Evolutionary conservation across 192 early-diverging fungal species (phyloP).

Genomic region (Entomortierella parvispora): DNA sequence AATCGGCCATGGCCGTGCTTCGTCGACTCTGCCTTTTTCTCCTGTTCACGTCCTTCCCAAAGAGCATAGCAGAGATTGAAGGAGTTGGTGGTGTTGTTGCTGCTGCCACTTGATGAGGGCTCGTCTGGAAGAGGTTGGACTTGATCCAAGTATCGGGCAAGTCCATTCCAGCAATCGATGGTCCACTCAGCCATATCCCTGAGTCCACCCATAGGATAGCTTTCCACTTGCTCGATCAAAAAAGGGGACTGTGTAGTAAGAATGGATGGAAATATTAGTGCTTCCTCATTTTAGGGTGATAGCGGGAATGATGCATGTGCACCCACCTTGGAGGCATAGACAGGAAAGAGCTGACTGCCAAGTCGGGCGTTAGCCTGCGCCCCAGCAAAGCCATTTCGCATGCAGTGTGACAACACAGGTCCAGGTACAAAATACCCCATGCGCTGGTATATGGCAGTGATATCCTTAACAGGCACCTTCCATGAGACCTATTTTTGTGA

Average conservation of each 20-base stretch:
- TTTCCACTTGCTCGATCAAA: conserved; percentile 74
- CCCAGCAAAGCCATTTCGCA: conserved; percentile 68
- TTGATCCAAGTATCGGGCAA: conserved; percentile 58
- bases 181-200: conserved; percentile 70
- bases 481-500: conserved; percentile 46
- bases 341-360: conserved; percentile 66
- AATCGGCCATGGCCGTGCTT: neutral
- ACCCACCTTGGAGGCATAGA: conserved; percentile 64
- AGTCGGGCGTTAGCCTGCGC: conserved; percentile 63
- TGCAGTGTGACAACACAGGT: conserved; percentile 61
- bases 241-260: conserved; percentile 70
- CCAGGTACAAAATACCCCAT: conserved; percentile 55
- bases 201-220: conserved; percentile 78
- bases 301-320: too few relatives aligned
- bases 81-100: conserved; percentile 9
- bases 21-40: conserved; percentile 6
- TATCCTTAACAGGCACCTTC: conserved; percentile 71
- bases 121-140: conserved; percentile 24
- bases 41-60: conserved; percentile 26
- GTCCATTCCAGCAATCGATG: conserved; percentile 62
- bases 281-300: too few relatives aligned
- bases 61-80: conserved; percentile 49
- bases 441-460: conserved; percentile 68
- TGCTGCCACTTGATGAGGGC: conserved; percentile 33
- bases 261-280: too few relatives aligned